Conservation (phyloP, 2,329 filamentous ascomycete species). For the Aspergillus novofumigatus region DNA sequence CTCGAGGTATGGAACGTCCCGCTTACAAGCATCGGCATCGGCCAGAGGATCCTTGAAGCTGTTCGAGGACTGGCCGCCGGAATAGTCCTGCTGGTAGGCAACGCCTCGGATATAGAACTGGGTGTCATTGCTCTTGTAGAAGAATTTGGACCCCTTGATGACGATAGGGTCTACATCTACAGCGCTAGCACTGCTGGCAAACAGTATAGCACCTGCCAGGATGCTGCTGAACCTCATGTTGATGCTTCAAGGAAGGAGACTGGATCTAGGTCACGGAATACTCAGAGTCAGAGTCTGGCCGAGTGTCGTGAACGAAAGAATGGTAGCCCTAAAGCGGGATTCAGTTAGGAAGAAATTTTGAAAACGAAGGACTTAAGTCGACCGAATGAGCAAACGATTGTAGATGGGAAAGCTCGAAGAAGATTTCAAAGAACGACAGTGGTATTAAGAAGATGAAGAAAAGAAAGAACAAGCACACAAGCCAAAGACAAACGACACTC, state of each 20-base stretch:
- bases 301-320: not conserved
- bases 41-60: conserved; percentile 78
- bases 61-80: conserved; percentile 48
- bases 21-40: conserved; percentile 64
- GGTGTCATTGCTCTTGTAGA: conserved; percentile 72
- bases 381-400: not conserved
- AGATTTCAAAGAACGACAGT: not conserved
- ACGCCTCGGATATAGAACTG: conserved; percentile 85
- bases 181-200: conserved; percentile 45
- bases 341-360: not conserved
- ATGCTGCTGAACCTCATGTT: conserved; percentile 50
- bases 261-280: not conserved
- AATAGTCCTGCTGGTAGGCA: conserved; percentile 81
- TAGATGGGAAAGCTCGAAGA: not conserved
- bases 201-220: conserved; percentile 47
- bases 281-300: no score
- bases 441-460: not conserved
- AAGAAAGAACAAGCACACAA: not conserved
- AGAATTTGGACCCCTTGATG: conserved; percentile 78
- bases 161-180: conserved; percentile 55
- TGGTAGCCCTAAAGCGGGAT: not conserved
- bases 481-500: not conserved
- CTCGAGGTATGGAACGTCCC: conserved; percentile 75
- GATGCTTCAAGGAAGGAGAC: conserved; percentile 9
- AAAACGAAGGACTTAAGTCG: not conserved